Conservation (phyloP, 345 rosid genomes). For the Populus tremula region DNA sequence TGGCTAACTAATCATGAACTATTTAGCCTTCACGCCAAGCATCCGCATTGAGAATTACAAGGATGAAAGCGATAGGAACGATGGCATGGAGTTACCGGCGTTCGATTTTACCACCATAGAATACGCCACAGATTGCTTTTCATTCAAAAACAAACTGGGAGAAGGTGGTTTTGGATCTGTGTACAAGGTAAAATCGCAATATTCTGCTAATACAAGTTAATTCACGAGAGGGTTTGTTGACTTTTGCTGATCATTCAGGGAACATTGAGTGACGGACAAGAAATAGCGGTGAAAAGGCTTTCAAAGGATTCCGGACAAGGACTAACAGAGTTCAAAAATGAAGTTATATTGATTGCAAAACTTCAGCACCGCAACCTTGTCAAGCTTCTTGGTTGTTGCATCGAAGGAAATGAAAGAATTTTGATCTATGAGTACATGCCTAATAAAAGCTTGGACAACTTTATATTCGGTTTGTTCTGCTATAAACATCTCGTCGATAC, state of each 20-base stretch:
- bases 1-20: not conserved
- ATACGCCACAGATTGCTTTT: conserved; percentile 2
- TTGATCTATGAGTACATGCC: conserved; percentile 33
- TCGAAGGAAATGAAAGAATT: conserved; percentile 27
- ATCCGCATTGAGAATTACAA: not conserved
- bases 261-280: conserved; percentile 32
- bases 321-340: conserved; percentile 43
- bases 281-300: conserved; percentile 54
- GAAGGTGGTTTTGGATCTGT: conserved; percentile 12
- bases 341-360: conserved; percentile 41
- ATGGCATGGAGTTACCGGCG: not conserved
- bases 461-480: conserved; percentile 30
- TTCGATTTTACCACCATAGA: not conserved
- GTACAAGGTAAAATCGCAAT: conserved; percentile 3
- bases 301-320: conserved; percentile 45
- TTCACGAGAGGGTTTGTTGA: not conserved
- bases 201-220: not conserved
- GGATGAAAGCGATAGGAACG: not conserved
- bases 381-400: conserved; percentile 37
- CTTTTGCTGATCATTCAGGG: conserved; percentile 28
- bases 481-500: not conserved
- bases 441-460: conserved; percentile 35
- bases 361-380: conserved; percentile 54
- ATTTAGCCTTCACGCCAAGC: conserved; percentile 18
- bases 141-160: conserved; percentile 3